phyloP scores from a whole-genome alignment of 208 protist species.

The Acanthamoeba healyi region DNA sequence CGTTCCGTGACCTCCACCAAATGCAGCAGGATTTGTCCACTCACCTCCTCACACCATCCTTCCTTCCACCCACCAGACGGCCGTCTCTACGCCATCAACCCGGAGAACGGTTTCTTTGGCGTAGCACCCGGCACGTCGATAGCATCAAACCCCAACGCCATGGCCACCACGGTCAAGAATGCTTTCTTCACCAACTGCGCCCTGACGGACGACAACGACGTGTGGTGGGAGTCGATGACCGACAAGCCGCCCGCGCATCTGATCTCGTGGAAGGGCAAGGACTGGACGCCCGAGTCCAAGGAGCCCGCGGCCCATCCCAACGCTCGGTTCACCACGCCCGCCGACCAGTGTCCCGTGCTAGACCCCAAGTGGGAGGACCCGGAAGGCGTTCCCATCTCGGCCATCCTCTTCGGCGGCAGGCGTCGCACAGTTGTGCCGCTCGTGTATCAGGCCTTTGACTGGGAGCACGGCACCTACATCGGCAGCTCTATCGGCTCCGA shows the following conservation, averaged over 20 bases:
- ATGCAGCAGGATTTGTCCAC: background rate
- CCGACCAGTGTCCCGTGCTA: slow-evolving; percentile 88
- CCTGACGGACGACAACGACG: slow-evolving; percentile 88
- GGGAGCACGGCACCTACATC: slow-evolving; percentile 91
- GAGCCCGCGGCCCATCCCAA: slow-evolving; percentile 90
- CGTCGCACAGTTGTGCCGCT: slow-evolving; percentile 86
- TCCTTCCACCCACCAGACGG: slow-evolving; percentile 65
- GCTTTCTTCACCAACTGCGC: slow-evolving; percentile 91
- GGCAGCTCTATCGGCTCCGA: slow-evolving; percentile 88
- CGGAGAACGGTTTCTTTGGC: slow-evolving; percentile 93
- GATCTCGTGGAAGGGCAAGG: slow-evolving; percentile 88
- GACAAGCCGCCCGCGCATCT: slow-evolving; percentile 82
- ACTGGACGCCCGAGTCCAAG: slow-evolving; percentile 84
- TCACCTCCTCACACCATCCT: background rate
- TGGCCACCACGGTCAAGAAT: slow-evolving; percentile 85
- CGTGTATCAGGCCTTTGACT: slow-evolving; percentile 88
- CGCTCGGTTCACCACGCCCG: slow-evolving; percentile 89
- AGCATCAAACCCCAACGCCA: slow-evolving; percentile 86
- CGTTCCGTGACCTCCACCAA: background rate
- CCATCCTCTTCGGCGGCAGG: slow-evolving; percentile 92
- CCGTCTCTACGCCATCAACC: slow-evolving; percentile 90
- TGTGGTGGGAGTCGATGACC: slow-evolving; percentile 93
- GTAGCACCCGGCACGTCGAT: slow-evolving; percentile 91
- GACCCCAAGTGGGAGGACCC: slow-evolving; percentile 86
- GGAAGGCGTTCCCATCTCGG: slow-evolving; percentile 90